These are phyloP conservation scores for Ogataea henricii DNA, from an alignment of 805 yeast genomes.

Conservation along the genomic window DNA sequence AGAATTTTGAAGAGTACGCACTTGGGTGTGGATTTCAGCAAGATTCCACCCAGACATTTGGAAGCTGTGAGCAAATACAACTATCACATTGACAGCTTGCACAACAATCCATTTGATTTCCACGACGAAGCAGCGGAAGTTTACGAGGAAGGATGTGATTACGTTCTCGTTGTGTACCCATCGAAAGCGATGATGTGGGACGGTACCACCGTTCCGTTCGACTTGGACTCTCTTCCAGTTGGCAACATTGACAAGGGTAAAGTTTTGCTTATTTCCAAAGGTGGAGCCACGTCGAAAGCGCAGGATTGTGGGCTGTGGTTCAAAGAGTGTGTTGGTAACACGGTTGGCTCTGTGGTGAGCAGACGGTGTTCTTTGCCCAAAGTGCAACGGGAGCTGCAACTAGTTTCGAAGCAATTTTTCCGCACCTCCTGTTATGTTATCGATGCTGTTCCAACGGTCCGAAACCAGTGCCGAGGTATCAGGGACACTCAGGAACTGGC, in stretches of 20 bases:
- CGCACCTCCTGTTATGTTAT: conserved; percentile 66
- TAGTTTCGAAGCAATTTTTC: conserved; percentile 66
- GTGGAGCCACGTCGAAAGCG: conserved; percentile 59
- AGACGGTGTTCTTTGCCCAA: conserved; percentile 69
- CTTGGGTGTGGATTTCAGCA: conserved; percentile 51
- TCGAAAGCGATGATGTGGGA: conserved; percentile 90
- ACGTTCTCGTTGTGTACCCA: conserved; percentile 73
- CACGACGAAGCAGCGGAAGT: conserved; percentile 12
- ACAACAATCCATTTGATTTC: conserved; percentile 9
- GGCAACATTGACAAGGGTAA: conserved; percentile 68
- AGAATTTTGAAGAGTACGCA: conserved; percentile 48
- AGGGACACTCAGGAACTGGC: conserved; percentile 75
- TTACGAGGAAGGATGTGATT: conserved; percentile 42
- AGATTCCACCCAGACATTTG: conserved; percentile 36
- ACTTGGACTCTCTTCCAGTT: conserved; percentile 47
- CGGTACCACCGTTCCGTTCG: conserved; percentile 67
- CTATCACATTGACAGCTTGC: conserved; percentile 21
- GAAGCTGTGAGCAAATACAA: conserved; percentile 33
- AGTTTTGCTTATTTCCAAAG: conserved; percentile 65
- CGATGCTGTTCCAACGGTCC: conserved; percentile 54
- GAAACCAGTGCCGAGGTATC: conserved; percentile 56
- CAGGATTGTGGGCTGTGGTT: conserved; percentile 59
- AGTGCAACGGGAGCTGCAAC: conserved; percentile 72
- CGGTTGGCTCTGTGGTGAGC: conserved; percentile 54
- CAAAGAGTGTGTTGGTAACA: conserved; percentile 56